Evolutionary conservation across 148 eudicot genomes (phyloP).

Genomic region (Nepenthes gracilis): DNA sequence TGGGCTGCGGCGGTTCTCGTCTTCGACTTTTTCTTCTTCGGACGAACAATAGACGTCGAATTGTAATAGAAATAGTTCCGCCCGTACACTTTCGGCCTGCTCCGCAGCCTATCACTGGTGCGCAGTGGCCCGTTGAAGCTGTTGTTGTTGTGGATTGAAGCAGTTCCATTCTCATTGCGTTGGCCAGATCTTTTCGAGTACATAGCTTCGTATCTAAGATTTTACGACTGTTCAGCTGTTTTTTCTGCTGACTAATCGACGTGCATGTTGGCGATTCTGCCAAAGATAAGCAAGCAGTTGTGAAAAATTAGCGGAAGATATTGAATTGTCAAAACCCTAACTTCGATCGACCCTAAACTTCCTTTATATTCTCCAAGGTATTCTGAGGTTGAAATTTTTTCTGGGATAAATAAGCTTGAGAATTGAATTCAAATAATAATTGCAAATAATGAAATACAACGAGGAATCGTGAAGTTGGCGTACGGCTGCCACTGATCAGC

Average conservation of each 20-base stretch:
- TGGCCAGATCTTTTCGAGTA: slow-evolving; percentile 52
- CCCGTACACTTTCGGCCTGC: slow-evolving; percentile 36
- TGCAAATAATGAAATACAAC: no score
- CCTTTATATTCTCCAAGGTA: no score
- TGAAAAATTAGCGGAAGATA: no score
- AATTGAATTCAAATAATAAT: no score
- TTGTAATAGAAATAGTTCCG: slow-evolving; percentile 26
- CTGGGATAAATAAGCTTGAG: no score
- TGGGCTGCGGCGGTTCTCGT: slow-evolving; percentile 74
- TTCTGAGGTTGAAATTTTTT: no score
- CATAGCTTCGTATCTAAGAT: slow-evolving; percentile 23
- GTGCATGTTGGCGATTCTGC: neutral
- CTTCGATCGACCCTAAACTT: no score
- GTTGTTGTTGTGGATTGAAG: slow-evolving; percentile 12
- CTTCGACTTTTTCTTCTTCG: slow-evolving; percentile 51
- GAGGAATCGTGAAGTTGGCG: no score
- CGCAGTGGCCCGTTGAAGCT: slow-evolving; percentile 25
- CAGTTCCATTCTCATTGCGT: slow-evolving; percentile 11
- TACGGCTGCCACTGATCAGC: no score
- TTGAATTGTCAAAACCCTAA: no score
- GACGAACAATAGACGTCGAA: slow-evolving; percentile 22
- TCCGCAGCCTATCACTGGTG: slow-evolving; percentile 62
- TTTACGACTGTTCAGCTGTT: neutral
- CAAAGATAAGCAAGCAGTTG: no score
- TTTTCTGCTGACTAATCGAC: neutral